Base-by-base conservation (phyloP, 805 yeast species). In the Tetrapisispora fleetii region DNA sequence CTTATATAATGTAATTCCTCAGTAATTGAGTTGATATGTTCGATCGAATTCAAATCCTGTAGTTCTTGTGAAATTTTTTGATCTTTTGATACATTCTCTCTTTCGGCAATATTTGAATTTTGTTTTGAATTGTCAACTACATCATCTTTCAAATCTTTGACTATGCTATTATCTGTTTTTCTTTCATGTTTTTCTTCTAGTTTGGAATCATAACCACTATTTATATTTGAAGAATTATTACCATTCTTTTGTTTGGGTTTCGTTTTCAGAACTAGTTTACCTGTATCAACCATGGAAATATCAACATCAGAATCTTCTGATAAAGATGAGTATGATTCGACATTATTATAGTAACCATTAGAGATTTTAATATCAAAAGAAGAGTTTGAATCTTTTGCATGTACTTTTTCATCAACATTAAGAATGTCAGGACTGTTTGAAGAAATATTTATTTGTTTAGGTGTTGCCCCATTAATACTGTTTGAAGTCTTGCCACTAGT, bases 281-380 rank as follows among this genome's bases (percentile, higher is more conserved):
- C 28, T 28, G 44, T 13, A 16, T 41, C 44, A 11, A 32, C 44
- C 14, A 30, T 28, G 18, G 44, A 41, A 9, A 41, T 8, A 41
- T 41, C 19, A 2, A 41, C 44, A 30, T 41, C 44, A 10, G 44
- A 41, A 14, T 28, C 44, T 16, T 41, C 44, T 2, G 44, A 41
- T 22, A 41, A 28, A 19, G 44, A 41, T 3, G 44, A 30, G 19
- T 41, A 41, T 17, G 2, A 4, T 7, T 41, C 13, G 14, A 5
- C 14, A 19, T 30, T 28, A n/a, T 41, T 18, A 10, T 11, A 3
- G 18, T 16, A 8, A 6, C n/a, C 27, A 14, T 27, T 22, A 8
- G 16, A 8, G 17, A 7, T 27, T n/a, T 27, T 27, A 27, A 40
- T n/a, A 7, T 27, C 16, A 19, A 40, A 40, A 27, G 11, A 14